Base-by-base conservation (phyloP, 176 grass and related monocot genomes). In the Oryza coarctata region DNA sequence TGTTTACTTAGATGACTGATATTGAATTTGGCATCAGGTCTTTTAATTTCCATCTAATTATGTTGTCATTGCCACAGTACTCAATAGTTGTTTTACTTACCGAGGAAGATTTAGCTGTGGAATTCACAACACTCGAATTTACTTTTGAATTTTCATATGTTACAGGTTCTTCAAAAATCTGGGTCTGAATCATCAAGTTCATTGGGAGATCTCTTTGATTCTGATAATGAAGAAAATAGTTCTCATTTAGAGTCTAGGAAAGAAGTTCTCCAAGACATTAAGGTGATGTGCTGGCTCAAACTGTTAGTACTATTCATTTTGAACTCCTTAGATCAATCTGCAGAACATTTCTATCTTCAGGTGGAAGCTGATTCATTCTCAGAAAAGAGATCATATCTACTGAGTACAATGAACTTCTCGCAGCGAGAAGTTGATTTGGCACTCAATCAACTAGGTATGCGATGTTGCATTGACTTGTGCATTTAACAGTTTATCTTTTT, bases 401-500 rank as follows among this genome's bases (percentile, higher is more conserved):
- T 95, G 5, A 28, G 61, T 33, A 83, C 63, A 64, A 95, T 99
- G 96, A 90, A 93, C 35, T 99, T 95, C 73, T 90, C 90, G 23
- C 71, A 91, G 66, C 62, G 63, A 83, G 92, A 95, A 83, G 86
- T 98, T 76, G 90, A 98, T 88, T 87, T 79, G 36, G 86, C 96
- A 63, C 70, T 95, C 34, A 80, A 83, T 20, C 80, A 90, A 61
- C 85, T 95, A 61, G 96, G 96, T 94, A 84, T 41, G 47, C 77
- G 41, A 89, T 85, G 68, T 55, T 70, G 32, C 50, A 70, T 50
- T 72, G 23, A 65, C 49, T 78, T 74, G 14, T 15, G 22, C 49
- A 84, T 36, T 26, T 68, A 74, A 31, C 81, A 74, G 26, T 43
- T 44, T 30, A 28, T 78, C 1, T 65, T 74, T 50, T 73, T 41